A percentile compares a stretch with the other conserved stretches of the same genome.
Evolutionary conservation across 441 rosid genomes (phyloP).

Genomic region (Bocquillonia castaneifolia): DNA sequence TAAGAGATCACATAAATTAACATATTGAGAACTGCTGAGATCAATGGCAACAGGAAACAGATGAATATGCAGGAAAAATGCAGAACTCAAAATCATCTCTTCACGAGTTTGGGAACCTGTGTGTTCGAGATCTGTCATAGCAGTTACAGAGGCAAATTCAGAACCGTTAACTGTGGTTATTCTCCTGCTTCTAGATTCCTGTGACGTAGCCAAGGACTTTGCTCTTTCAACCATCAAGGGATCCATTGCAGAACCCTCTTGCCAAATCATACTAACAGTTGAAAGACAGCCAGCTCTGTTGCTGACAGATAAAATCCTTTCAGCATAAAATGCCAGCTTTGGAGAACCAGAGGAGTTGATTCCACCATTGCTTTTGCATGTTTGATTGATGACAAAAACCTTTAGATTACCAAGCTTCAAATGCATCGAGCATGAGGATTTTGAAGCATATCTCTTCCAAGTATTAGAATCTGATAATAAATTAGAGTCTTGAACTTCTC

Average conservation of each 20-base stretch:
- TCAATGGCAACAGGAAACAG: constrained; percentile 44
- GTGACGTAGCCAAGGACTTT: constrained; percentile 61
- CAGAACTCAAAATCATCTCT: constrained; percentile 65
- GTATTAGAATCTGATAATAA: constrained; percentile 31
- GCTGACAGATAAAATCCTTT: constrained; percentile 51
- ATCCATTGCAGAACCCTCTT: constrained; percentile 59
- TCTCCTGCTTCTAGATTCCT: constrained; percentile 46
- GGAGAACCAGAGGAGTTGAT: constrained; percentile 24
- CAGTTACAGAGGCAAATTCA: constrained; percentile 68
- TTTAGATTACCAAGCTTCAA: constrained; percentile 52
- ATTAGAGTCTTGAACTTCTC: constrained; percentile 28
- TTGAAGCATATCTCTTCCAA: constrained; percentile 38
- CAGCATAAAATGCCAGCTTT: constrained; percentile 43
- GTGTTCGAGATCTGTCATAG: constrained; percentile 55
- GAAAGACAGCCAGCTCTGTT: constrained; percentile 45
- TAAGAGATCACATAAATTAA: constrained; percentile 39
- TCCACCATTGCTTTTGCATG: constrained; percentile 35
- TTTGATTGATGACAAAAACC: constrained; percentile 55
- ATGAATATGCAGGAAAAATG: constrained; percentile 53
- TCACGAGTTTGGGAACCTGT: constrained; percentile 46
- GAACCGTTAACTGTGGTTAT: constrained; percentile 48
- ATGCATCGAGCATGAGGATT: constrained; percentile 45
- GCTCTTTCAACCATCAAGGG: constrained; percentile 76
- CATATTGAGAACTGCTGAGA: constrained; percentile 51
- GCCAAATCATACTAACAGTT: constrained; percentile 73